phyloP scores from a whole-genome alignment of 2,329 filamentous ascomycete genomes.

The Orbilia quercus region DNA sequence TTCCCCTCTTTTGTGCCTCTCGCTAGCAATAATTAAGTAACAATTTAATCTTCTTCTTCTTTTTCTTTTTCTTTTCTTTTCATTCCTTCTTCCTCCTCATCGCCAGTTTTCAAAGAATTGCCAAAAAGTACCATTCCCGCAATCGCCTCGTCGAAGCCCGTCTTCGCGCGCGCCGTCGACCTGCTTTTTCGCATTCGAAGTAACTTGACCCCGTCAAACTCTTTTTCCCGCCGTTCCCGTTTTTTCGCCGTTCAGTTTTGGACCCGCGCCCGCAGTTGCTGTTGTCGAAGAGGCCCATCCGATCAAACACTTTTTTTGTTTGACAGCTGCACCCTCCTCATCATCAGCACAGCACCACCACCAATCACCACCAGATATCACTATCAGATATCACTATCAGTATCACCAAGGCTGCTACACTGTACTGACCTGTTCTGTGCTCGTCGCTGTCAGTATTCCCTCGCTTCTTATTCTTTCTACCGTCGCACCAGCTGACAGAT shows the following conservation, averaged over 20 bases:
- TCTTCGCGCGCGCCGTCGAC: background rate
- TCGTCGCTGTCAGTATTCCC: too few relatives aligned
- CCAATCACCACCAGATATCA: background rate
- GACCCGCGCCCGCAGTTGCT: background rate
- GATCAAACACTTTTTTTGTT: constrained; percentile 17
- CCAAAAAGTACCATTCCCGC: background rate
- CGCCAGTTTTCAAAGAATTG: background rate
- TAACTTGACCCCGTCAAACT: background rate
- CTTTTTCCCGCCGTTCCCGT: background rate
- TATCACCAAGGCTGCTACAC: too few relatives aligned
- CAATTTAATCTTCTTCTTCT: constrained; percentile 5
- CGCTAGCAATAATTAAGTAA: too few relatives aligned
- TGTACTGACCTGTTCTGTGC: too few relatives aligned
- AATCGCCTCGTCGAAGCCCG: too few relatives aligned
- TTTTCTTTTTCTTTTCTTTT: constrained; percentile 15
- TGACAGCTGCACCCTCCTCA: constrained; percentile 23
- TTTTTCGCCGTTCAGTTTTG: background rate
- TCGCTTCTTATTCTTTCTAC: background rate
- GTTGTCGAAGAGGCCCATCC: background rate
- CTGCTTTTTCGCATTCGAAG: constrained; percentile 6
- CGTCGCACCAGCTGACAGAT: background rate
- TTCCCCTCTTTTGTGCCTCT: constrained; percentile 17
- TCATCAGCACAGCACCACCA: background rate
- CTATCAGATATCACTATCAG: too few relatives aligned
- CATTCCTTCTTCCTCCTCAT: background rate